Evolutionary conservation across 345 rosid genomes (phyloP).

Genomic region (Linum usitatissimum): DNA sequence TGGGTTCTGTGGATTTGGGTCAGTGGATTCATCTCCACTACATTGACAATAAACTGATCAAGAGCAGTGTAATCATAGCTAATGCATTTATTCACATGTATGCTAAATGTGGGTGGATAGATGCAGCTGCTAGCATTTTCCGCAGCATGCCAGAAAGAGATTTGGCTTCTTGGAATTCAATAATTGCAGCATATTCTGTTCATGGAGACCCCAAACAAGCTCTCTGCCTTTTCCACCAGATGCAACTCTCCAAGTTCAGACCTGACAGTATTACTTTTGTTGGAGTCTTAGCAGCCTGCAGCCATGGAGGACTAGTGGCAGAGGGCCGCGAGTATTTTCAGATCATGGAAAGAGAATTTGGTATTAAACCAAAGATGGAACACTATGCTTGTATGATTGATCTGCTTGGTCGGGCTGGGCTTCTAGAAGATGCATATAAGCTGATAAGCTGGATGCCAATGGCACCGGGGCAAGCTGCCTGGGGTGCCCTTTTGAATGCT

Average conservation of each 20-base stretch:
- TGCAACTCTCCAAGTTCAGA: slow-evolving; percentile 15
- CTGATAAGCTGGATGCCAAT: slow-evolving; percentile 25
- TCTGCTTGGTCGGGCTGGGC: slow-evolving; percentile 27
- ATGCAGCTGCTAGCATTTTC: slow-evolving; percentile 22
- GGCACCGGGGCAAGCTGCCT: slow-evolving; percentile 27
- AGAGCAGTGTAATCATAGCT: slow-evolving; percentile 21
- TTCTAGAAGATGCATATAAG: slow-evolving; percentile 24
- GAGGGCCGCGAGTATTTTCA: slow-evolving; percentile 24
- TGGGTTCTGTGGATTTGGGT: slow-evolving; percentile 28
- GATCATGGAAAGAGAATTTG: slow-evolving; percentile 16
- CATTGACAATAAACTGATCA: slow-evolving; percentile 7
- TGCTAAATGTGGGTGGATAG: slow-evolving; percentile 32
- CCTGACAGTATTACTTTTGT: slow-evolving; percentile 33
- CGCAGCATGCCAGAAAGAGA: slow-evolving; percentile 16
- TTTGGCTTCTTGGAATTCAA: slow-evolving; percentile 37
- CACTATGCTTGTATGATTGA: slow-evolving; percentile 39
- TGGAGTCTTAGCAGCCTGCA: slow-evolving; percentile 33
- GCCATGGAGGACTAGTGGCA: slow-evolving; percentile 27
- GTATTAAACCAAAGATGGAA: slow-evolving; percentile 27
- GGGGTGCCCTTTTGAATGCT: slow-evolving; percentile 36
- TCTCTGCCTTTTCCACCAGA: slow-evolving; percentile 21
- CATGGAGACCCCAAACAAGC: slow-evolving; percentile 31
- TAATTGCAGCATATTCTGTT: slow-evolving; percentile 28
- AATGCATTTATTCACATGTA: slow-evolving; percentile 35
- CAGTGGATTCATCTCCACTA: slow-evolving; percentile 16